These are phyloP conservation scores for Sedum album DNA, from an alignment of 164 flowering plant genomes.

Conservation along the genomic window DNA sequence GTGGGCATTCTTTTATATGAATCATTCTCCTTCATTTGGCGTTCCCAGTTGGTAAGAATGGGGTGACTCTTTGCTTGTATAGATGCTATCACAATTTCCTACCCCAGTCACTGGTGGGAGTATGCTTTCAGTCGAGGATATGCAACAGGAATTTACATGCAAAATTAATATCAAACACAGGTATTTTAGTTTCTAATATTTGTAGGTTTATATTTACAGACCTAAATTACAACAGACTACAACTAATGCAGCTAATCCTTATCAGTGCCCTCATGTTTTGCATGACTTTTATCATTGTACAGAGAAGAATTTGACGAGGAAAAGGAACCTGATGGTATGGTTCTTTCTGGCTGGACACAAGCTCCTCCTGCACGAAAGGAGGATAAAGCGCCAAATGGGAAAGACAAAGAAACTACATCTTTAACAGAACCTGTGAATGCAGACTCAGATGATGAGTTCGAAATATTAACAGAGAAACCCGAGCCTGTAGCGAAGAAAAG, in stretches of 20 bases:
- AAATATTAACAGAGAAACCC: constrained; percentile 19
- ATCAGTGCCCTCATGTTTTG: background rate
- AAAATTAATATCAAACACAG: constrained; percentile 82
- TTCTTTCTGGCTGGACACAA: constrained; percentile 78
- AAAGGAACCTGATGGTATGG: constrained; percentile 91
- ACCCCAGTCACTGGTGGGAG: constrained; percentile 70
- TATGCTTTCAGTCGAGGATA: constrained; percentile 74
- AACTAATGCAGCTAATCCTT: background rate
- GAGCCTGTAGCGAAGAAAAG: constrained; percentile 45
- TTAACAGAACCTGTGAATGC: constrained; percentile 16
- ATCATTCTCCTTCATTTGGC: background rate
- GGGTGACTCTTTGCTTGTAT: constrained; percentile 10
- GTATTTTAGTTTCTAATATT: constrained; percentile 22
- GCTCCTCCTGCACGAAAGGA: constrained; percentile 33
- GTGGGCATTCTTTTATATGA: constrained; percentile 22
- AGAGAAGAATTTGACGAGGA: constrained; percentile 97
- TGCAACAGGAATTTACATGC: constrained; percentile 80
- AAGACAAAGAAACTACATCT: constrained; percentile 35
- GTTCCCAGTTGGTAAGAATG: background rate
- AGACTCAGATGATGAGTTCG: constrained; percentile 33
- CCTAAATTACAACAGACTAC: background rate
- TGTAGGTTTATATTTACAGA: too few relatives aligned
- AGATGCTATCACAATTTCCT: constrained; percentile 85
- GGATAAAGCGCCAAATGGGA: constrained; percentile 32
- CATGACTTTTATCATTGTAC: constrained; percentile 9